phyloP scores from a whole-genome alignment of 805 yeast genomes.

The Saccharomycopsis schoenii region DNA sequence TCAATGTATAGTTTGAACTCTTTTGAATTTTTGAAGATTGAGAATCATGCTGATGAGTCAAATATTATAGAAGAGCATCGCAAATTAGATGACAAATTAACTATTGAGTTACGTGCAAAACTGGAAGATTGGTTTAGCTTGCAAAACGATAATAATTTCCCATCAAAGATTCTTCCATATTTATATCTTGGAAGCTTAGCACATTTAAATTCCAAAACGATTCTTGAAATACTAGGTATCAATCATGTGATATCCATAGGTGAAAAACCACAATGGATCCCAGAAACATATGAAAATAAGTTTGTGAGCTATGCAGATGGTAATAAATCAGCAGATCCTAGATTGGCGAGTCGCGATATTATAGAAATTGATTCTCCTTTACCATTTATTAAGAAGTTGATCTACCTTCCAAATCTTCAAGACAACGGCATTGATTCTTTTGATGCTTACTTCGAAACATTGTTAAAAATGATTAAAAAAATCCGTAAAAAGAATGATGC shows the following conservation, averaged over 20 bases:
- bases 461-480: constrained; percentile 13
- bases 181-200: constrained; percentile 75
- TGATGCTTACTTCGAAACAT: constrained; percentile 31
- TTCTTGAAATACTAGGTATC: constrained; percentile 59
- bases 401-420: constrained; percentile 65
- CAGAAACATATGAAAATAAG: constrained; percentile 14
- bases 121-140: constrained; percentile 23
- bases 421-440: constrained; percentile 85
- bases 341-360: constrained; percentile 10
- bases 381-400: constrained; percentile 17
- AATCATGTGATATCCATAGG: constrained; percentile 79
- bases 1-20: constrained; percentile 8
- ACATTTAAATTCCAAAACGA: constrained; percentile 67
- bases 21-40: constrained; percentile 11
- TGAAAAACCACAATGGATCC: constrained; percentile 62
- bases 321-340: constrained; percentile 2
- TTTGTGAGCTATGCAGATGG: constrained; percentile 9
- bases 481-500: constrained; percentile 41
- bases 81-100: constrained; percentile 27
- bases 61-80: constrained; percentile 1
- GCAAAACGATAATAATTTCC: constrained; percentile 53
- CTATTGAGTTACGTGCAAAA: constrained; percentile 25
- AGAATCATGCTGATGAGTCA: background rate
- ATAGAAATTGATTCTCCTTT: constrained; percentile 16
- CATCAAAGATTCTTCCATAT: constrained; percentile 76